Conservation (phyloP, 371 early-diverging fungal species). For the Massospora cicadina region DNA sequence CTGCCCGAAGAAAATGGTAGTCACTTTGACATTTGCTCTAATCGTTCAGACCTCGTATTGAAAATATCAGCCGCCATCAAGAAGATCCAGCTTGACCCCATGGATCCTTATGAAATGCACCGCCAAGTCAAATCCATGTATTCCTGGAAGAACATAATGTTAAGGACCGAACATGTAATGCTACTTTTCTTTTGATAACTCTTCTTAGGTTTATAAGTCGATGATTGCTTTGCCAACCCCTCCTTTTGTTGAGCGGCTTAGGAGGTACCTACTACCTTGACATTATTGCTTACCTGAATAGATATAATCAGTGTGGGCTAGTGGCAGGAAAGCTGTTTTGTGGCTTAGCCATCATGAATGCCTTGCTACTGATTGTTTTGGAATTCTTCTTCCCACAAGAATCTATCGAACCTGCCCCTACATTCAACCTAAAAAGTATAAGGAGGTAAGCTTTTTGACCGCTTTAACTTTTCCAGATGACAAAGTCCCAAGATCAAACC, state of each 20-base stretch:
- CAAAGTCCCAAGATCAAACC: too few relatives aligned
- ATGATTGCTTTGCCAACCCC: conserved; percentile 40
- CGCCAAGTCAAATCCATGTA: conserved; percentile 81
- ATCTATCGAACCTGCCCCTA: conserved; percentile 46
- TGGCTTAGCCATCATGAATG: conserved; percentile 74
- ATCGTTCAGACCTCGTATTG: conserved; percentile 40
- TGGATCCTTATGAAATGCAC: conserved; percentile 59
- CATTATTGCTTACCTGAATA: conserved; percentile 11
- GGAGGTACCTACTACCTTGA: conserved; percentile 21
- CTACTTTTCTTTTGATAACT: conserved; percentile 5
- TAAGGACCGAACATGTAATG: conserved; percentile 63
- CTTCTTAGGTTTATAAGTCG: conserved; percentile 40
- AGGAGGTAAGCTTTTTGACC: conserved; percentile 25
- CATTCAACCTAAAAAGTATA: conserved; percentile 41
- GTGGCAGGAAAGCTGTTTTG: conserved; percentile 83
- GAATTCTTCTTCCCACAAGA: conserved; percentile 65
- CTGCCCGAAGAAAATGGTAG: conserved; percentile 78
- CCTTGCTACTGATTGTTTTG: conserved; percentile 56
- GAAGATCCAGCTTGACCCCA: conserved; percentile 38
- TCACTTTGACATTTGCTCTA: conserved; percentile 2
- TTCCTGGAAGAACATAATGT: conserved; percentile 88
- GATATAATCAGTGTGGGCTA: conserved; percentile 79
- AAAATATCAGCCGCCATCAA: conserved; percentile 57
- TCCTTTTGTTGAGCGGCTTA: conserved; percentile 67
- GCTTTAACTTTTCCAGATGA: too few relatives aligned